Base-by-base conservation (phyloP, 495 filamentous ascomycete species). In the Barbatosphaeria neglecta region DNA sequence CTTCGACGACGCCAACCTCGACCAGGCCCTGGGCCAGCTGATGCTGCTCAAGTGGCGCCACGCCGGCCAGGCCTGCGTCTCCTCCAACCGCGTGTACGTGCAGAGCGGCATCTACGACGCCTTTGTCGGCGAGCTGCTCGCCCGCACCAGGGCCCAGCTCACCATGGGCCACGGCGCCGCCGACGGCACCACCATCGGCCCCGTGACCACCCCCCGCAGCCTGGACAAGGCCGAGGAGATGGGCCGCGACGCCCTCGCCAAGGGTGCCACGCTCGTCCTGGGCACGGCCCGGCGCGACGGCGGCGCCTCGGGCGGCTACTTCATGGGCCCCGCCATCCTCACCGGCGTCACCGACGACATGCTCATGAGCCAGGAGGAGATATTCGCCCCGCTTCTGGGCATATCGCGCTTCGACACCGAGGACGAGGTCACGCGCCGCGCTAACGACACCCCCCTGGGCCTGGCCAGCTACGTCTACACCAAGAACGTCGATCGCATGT, bases 321-420 rank as follows among this genome's bases (percentile, higher is more conserved):
- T 86, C 70, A 84, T 84, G 59, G 74, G 80, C 58, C 83, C 83
- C 0, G 86, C 83, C 0, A 74, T 87, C 50, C 69, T 87, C 52
- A 70, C 70, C 0, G 72, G 73, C 3, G 77, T 81, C 51, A 80
- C 71, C 37, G 57, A 67, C 27, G 66, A 78, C 11, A 85, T 86
- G 83, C 64, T 74, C 50, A 77, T 86, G 49, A 73, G 77, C 0
- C 62, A 65, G 0, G 83, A 87, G 57, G 83, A 87, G 62, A 80
- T 75, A 1, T 86, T 87, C 58, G 82, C 78, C 3, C 83, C 83
- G 0, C 63, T 87, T 7, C 67, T 78, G 8, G 82, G 82, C 2
- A 59, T 87, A 44, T 84, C 82, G 55, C 68, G 69, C 24, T 87
- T 87, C 46, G 77, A 83, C 24, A 83, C 72, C 0, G 83, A 87